Conservation (phyloP, 2,329 filamentous ascomycete genomes). For the Verticillium dahliae region DNA sequence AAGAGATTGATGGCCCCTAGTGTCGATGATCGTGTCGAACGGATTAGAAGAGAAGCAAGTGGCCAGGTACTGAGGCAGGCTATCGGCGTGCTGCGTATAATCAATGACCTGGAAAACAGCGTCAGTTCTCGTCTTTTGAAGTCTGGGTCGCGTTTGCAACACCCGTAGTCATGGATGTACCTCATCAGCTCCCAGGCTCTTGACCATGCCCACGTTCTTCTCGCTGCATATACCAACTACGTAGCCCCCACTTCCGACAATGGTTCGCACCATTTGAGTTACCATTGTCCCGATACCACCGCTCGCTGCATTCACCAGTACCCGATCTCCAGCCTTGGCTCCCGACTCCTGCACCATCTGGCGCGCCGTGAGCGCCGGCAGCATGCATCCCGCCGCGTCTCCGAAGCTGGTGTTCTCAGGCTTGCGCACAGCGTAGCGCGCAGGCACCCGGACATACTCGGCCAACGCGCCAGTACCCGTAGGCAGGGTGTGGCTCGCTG, state of each 20-base stretch:
- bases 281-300: constrained; percentile 41
- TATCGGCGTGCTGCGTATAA: constrained; percentile 25
- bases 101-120: constrained; percentile 27
- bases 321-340: constrained; percentile 27
- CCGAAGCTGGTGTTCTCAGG: constrained; percentile 20
- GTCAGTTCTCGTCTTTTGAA: background rate
- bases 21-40: constrained; percentile 42
- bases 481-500: constrained; percentile 21
- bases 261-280: constrained; percentile 34
- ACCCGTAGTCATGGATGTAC: constrained; percentile 17
- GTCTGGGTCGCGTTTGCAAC: no score
- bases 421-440: constrained; percentile 23
- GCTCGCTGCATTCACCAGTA: constrained; percentile 44
- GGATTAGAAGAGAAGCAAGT: constrained; percentile 19
- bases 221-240: constrained; percentile 42
- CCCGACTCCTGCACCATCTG: constrained; percentile 28
- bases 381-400: constrained; percentile 29
- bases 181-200: constrained; percentile 39
- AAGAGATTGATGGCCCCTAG: constrained; percentile 39
- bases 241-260: constrained; percentile 30
- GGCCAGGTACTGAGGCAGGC: constrained; percentile 27
- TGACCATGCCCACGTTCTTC: constrained; percentile 37
- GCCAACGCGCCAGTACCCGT: constrained; percentile 32
- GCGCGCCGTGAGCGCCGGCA: constrained; percentile 30
- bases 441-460: constrained; percentile 28